These are phyloP conservation scores for Neofusicoccum ribis DNA, from an alignment of 2,329 filamentous ascomycete species.

Conservation along the genomic window DNA sequence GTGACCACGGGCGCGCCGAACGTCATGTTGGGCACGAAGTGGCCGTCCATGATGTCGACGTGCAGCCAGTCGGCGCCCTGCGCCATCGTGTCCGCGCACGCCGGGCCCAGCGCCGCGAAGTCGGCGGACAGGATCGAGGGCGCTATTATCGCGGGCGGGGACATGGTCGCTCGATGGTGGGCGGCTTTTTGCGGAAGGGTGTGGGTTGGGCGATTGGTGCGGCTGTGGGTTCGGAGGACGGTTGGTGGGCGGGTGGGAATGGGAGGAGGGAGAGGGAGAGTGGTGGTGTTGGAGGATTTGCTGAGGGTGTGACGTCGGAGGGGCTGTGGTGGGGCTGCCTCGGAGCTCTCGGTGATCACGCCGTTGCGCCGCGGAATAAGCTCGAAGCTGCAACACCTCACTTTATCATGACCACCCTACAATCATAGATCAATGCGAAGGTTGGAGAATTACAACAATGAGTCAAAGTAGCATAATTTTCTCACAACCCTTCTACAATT, in stretches of 20 bases:
- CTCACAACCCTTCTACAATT: too few relatives aligned
- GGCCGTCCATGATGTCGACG: conserved; percentile 74
- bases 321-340: conserved; percentile 12
- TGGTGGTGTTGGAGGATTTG: background rate
- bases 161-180: conserved; percentile 49
- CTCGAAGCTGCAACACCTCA: background rate
- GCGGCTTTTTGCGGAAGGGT: background rate
- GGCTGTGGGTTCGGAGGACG: too few relatives aligned
- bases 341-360: conserved; percentile 1
- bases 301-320: conserved; percentile 16
- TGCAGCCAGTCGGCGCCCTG: conserved; percentile 67
- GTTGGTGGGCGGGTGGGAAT: background rate
- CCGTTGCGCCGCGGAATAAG: background rate
- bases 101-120: conserved; percentile 84
- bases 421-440: too few relatives aligned
- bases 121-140: conserved; percentile 98
- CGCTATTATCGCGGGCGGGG: conserved; percentile 89
- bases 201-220: background rate
- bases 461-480: too few relatives aligned
- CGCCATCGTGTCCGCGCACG: conserved; percentile 81
- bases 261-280: too few relatives aligned
- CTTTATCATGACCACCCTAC: background rate
- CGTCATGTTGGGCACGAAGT: conserved; percentile 98
- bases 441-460: too few relatives aligned
- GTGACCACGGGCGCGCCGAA: conserved; percentile 94